These are phyloP conservation scores for Stentor roeselii DNA, from an alignment of 73 alveolate species.

Conservation along the genomic window DNA sequence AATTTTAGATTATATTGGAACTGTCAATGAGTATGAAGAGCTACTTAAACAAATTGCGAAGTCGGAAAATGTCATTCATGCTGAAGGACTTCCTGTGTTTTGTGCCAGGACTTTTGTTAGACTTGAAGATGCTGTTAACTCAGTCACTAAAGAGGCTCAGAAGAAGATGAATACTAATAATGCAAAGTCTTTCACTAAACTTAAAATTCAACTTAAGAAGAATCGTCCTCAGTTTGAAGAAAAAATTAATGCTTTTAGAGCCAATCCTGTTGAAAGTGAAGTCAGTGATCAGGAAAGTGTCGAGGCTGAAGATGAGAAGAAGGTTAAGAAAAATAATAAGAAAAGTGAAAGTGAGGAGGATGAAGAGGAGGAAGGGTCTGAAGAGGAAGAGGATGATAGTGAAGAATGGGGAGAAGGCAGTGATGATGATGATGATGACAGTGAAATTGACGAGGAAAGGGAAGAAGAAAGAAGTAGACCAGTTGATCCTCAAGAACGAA, in stretches of 20 bases:
- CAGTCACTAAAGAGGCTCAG: constrained; percentile 37
- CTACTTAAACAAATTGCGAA: constrained; percentile 35
- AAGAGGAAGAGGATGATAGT: constrained; percentile 34
- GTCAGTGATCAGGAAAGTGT: constrained; percentile 38
- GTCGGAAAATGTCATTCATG: background rate
- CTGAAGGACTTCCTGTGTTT: constrained; percentile 7
- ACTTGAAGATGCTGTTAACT: constrained; percentile 35
- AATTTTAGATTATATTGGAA: constrained; percentile 42
- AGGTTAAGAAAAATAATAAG: background rate
- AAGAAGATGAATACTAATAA: constrained; percentile 43
- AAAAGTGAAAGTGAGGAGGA: constrained; percentile 29
- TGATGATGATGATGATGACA: constrained; percentile 29
- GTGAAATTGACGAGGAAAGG: constrained; percentile 21
- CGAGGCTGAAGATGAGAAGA: constrained; percentile 25
- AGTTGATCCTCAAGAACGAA: constrained; percentile 34
- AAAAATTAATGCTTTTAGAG: background rate
- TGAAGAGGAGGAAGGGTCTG: constrained; percentile 32
- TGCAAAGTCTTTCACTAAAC: constrained; percentile 36
- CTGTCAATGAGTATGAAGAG: constrained; percentile 45
- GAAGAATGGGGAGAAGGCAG: constrained; percentile 31
- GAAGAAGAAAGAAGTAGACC: background rate
- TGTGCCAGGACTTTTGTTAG: constrained; percentile 30
- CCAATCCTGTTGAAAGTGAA: constrained; percentile 26
- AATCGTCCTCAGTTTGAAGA: constrained; percentile 8
- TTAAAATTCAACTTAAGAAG: constrained; percentile 53